Evolutionary conservation across 768 basidiomycete species (phyloP).

Genomic region (Collybiopsis confluens): DNA sequence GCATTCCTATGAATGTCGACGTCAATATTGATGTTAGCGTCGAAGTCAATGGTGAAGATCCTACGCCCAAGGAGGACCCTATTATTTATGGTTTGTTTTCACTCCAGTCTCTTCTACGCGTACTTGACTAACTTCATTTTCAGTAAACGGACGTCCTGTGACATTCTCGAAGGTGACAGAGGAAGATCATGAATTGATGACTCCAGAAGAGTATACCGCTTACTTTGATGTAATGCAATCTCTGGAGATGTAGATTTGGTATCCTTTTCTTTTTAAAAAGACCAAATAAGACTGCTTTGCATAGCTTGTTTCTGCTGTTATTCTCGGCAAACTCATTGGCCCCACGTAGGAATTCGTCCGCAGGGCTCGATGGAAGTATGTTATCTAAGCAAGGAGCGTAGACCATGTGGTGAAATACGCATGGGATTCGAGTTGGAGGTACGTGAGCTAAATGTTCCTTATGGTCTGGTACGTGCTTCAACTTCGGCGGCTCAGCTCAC

Average conservation of each 20-base stretch:
- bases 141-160: slow-evolving; percentile 74
- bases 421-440: no score
- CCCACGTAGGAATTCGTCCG: no score
- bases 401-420: no score
- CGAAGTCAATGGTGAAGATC: slow-evolving; percentile 15
- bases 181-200: slow-evolving; percentile 91
- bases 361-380: no score
- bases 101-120: not conserved
- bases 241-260: slow-evolving; percentile 13
- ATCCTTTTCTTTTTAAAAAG: no score
- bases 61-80: slow-evolving; percentile 46
- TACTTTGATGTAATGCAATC: slow-evolving; percentile 70
- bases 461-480: no score
- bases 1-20: slow-evolving; percentile 7
- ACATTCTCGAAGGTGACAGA: slow-evolving; percentile 82
- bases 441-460: no score
- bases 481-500: no score
- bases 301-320: no score
- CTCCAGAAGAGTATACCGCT: slow-evolving; percentile 84
- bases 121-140: not conserved
- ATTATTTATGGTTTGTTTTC: slow-evolving; percentile 57
- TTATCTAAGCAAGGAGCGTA: no score
- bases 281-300: no score
- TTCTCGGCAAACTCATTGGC: no score
- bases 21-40: not conserved